Base-by-base conservation (phyloP, 805 yeast species). In the Candida parachauliodes region DNA sequence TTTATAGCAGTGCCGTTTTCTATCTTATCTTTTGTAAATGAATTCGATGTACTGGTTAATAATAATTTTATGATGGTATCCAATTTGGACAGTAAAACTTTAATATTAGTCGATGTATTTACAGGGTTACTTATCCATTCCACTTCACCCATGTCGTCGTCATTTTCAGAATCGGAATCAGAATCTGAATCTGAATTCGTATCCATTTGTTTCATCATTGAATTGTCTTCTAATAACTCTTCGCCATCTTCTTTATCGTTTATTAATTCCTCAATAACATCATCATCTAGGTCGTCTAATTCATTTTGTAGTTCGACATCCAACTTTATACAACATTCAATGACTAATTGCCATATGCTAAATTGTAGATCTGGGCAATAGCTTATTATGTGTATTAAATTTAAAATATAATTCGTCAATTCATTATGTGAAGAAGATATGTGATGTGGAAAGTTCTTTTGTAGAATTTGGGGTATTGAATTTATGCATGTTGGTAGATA, bases 241-340 rank as follows among this genome's bases (percentile, higher is more conserved):
- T 80, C 77, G 37, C 76, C 83, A 38, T 64, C 66, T 8, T 72
- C 79, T 6, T 75, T 81, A 3, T 66, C 70, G 41, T 62, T 62
- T 14, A 67, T 62, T 25, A 67, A 57, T 19, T 74, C 82, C 31
- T 80, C 78, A 39, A 77, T 83, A 39, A 63, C 66, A 24, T 67
- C 73, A 46, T 85, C 93, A 54, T 85, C 95, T 39, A 83, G 63
- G 47, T 86, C 95, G 50, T 88, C 96, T 41, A 87, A 62, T 49
- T 84, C 93, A 53, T 86, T 88, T 52, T 88, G 96, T 40, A 89
- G 68, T 58, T 88, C 98, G 4, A 89, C 96, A 60, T 91, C 98
- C 32, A 93, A 68, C 46, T 86, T 84, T 42, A 93, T 87, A 39
- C 85, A 74, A 44, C 80, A 76, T 57, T 91, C 96, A 27, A 88